A percentile compares a stretch with the other conserved stretches of the same genome.
phyloP scores from a whole-genome alignment of 1,139 yeast species.

The Yamadazyma conglobata region DNA sequence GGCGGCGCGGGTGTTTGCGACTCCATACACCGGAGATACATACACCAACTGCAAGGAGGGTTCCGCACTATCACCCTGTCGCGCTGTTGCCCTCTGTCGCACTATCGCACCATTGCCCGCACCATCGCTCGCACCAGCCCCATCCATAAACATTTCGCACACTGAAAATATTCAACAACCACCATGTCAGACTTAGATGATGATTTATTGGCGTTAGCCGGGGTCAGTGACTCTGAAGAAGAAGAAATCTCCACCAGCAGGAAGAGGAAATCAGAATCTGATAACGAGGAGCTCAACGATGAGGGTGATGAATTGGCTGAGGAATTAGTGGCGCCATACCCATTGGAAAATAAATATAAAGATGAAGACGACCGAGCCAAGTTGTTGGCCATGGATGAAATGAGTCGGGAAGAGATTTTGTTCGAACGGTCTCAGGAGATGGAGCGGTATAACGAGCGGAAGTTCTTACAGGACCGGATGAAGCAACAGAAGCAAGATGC shows the following conservation, averaged over 20 bases:
- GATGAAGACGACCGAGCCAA: conserved; percentile 71
- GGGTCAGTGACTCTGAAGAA: conserved; percentile 46
- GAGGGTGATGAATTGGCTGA: conserved; percentile 23
- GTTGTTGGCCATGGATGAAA: conserved; percentile 78
- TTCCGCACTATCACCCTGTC: too few species aligned
- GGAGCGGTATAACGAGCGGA: conserved; percentile 81
- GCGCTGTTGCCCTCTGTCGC: too few species aligned
- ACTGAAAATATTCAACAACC: too few species aligned
- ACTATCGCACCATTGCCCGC: too few species aligned
- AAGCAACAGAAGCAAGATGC: conserved; percentile 50
- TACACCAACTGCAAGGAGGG: too few species aligned
- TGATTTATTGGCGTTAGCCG: conserved; percentile 88
- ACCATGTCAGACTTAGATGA: conserved; percentile 70
- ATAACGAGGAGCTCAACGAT: conserved; percentile 25
- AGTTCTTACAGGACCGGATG: conserved; percentile 78
- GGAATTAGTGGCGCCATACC: conserved; percentile 70
- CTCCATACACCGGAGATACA: too few species aligned
- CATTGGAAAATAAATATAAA: conserved; percentile 86
- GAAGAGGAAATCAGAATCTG: conserved; percentile 11
- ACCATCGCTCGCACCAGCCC: too few species aligned
- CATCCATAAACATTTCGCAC: too few species aligned
- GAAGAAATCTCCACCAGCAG: conserved; percentile 20
- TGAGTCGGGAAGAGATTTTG: conserved; percentile 83
- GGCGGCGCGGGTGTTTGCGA: too few species aligned
- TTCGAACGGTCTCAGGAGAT: conserved; percentile 91